phyloP scores from a whole-genome alignment of 768 basidiomycete species.

The Lactifluus rugatus region DNA sequence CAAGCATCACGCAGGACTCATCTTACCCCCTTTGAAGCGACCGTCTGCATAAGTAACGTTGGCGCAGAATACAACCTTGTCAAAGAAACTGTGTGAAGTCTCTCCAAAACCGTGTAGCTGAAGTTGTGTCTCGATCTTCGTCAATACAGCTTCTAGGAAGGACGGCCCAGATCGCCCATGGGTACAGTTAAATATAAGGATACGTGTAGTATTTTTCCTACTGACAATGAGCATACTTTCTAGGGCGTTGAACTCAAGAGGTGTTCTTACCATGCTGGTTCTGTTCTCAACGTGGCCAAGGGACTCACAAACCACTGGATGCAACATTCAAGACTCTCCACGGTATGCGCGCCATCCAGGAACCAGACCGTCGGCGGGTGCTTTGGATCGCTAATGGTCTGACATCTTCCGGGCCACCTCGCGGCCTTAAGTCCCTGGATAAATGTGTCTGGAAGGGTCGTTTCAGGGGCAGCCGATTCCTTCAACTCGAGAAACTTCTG shows the following conservation, averaged over 20 bases:
- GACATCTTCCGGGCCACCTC: constrained; percentile 93
- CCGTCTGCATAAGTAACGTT: constrained; percentile 93
- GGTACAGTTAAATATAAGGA: constrained; percentile 93
- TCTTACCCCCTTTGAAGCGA: constrained; percentile 78
- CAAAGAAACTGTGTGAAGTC: constrained; percentile 46
- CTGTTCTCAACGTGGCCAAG: constrained; percentile 36
- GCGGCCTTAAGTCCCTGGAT: constrained; percentile 54
- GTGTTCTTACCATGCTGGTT: constrained; percentile 7
- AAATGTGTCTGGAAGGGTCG: constrained; percentile 42
- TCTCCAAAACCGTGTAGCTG: constrained; percentile 31
- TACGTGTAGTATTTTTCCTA: constrained; percentile 33
- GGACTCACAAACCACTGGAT: constrained; percentile 79
- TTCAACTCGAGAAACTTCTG: constrained; percentile 46
- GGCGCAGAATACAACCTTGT: constrained; percentile 87
- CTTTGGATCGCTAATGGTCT: constrained; percentile 59
- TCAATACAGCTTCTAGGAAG: constrained; percentile 56
- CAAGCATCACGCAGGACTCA: neutral
- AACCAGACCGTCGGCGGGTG: constrained; percentile 62
- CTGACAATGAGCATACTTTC: neutral
- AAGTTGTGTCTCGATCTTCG: constrained; percentile 41
- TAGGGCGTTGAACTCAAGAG: neutral
- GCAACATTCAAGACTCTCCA: constrained; percentile 81
- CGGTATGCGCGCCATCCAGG: constrained; percentile 92
- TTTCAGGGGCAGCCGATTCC: constrained; percentile 24
- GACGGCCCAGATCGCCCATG: constrained; percentile 70